Evolutionary conservation across 2,329 filamentous ascomycete genomes (phyloP), one percentile per base, ranked within the genome.

Genomic region (Biscogniauxia sp.): DNA sequence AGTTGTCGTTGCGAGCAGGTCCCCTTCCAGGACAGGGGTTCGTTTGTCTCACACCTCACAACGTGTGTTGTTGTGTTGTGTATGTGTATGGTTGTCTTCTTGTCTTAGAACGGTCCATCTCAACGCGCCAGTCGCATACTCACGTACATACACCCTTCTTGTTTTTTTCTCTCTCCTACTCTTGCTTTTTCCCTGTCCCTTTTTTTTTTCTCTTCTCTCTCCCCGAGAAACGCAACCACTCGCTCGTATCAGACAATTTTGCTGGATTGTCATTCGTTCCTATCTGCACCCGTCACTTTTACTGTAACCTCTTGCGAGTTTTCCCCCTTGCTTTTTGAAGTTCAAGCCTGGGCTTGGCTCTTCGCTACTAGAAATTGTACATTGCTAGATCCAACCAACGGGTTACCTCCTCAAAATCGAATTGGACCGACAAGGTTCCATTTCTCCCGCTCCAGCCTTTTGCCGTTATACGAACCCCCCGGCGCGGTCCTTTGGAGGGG

Each of bases 351-450:
- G 63, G 66, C 66, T 68, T 65, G 67, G 64, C 62, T 67, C 62
- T 60, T 66, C 60, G 60, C 61, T 64, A 57, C 57, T 61, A 50
- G 58, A 61, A 64, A 68, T 64, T 62, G 60, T 69, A 68, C 69
- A 71, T 70, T 68, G 60, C 61, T 63, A 68, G 65, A 68, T 70
- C 70, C 66, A 69, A 68, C 68, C 67, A 70, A 64, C 64, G 58
- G 63, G 63, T 64, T 64, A 55, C 66, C 66, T 64, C 64, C 60
- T 69, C 64, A 64, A 66, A 59, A 55, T 62, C 62, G 60, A 65
- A 70, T 70, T 68, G 64, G 65, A 63, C 69, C 70, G 70, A 70
- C 70, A 72, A 45, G 68, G 70, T 71, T 70, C 68, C 69, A 71
- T 71, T 73, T 68, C 65, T 70, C 59, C 70, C 69, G 68, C 66